phyloP scores from a whole-genome alignment of 148 eudicot species.

The Fagopyrum homotropicum region DNA sequence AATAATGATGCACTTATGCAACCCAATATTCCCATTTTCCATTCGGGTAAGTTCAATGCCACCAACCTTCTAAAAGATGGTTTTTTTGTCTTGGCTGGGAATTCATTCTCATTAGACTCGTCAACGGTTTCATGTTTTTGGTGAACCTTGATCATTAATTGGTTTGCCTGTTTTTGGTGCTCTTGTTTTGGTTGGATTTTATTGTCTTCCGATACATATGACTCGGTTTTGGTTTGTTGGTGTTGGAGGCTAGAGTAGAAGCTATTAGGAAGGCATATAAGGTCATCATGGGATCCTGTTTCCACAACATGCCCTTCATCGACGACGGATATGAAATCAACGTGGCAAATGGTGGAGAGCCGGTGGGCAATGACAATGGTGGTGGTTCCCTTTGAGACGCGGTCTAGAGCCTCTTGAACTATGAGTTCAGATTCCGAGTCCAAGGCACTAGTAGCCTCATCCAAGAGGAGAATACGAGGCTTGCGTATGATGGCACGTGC shows the following conservation, averaged over 20 bases:
- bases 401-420: conserved; percentile 43
- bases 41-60: conserved; percentile 40
- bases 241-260: conserved; percentile 29
- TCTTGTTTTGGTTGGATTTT: conserved; percentile 31
- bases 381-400: conserved; percentile 36
- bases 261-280: conserved; percentile 22
- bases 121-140: neutral
- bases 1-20: conserved; percentile 27
- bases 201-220: neutral
- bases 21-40: conserved; percentile 41
- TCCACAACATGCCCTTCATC: conserved; percentile 31
- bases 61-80: conserved; percentile 28
- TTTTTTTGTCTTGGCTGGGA: neutral
- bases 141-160: neutral
- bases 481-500: conserved; percentile 47
- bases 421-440: conserved; percentile 44
- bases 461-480: conserved; percentile 41
- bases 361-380: conserved; percentile 44
- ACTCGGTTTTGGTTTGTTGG: neutral
- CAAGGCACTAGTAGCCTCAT: conserved; percentile 42
- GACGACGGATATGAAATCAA: conserved; percentile 33
- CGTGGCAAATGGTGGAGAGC: conserved; percentile 44
- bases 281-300: conserved; percentile 31
- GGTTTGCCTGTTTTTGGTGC: conserved; percentile 18
- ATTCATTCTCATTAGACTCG: neutral